Percentiles rank a stretch among this genome's conserved stretches.
These are phyloP conservation scores for Celoporthe dispersa DNA, from an alignment of 2,329 filamentous ascomycete genomes.

Conservation along the genomic window DNA sequence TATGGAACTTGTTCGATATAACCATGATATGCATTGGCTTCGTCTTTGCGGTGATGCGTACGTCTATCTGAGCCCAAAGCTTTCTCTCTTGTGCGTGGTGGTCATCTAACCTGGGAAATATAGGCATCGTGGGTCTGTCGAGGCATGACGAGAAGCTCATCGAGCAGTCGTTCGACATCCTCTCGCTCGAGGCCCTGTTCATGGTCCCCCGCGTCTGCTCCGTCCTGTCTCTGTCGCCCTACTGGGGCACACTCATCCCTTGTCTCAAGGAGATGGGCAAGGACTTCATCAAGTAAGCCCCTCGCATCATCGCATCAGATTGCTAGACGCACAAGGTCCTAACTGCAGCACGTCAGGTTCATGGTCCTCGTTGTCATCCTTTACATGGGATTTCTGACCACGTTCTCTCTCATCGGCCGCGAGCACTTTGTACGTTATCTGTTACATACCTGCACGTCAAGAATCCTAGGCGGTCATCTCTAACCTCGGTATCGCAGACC, in stretches of 20 bases:
- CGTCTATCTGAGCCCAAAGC: conserved; percentile 43
- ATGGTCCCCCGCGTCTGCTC: conserved; percentile 89
- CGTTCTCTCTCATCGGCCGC: conserved; percentile 78
- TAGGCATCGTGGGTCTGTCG: conserved; percentile 70
- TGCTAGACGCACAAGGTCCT: conserved; percentile 31
- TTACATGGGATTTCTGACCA: conserved; percentile 87
- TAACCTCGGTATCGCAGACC: conserved; percentile 51
- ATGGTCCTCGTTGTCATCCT: conserved; percentile 77
- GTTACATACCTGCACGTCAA: neutral
- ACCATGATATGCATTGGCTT: conserved; percentile 77
- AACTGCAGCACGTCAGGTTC: conserved; percentile 51
- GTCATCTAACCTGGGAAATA: conserved; percentile 24
- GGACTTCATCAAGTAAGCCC: conserved; percentile 79
- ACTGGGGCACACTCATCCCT: conserved; percentile 88
- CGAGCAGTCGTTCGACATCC: conserved; percentile 84
- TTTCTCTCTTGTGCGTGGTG: neutral
- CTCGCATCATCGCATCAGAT: no score
- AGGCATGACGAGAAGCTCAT: conserved; percentile 66
- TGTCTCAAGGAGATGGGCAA: conserved; percentile 94
- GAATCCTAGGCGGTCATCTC: neutral
- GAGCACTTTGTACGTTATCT: conserved; percentile 54
- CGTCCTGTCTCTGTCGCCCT: conserved; percentile 82
- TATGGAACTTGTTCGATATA: conserved; percentile 81
- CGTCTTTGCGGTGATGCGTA: conserved; percentile 73
- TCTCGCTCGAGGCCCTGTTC: conserved; percentile 86